Conservation (phyloP, 2,329 filamentous ascomycete species). For the Colletotrichum sp. region DNA sequence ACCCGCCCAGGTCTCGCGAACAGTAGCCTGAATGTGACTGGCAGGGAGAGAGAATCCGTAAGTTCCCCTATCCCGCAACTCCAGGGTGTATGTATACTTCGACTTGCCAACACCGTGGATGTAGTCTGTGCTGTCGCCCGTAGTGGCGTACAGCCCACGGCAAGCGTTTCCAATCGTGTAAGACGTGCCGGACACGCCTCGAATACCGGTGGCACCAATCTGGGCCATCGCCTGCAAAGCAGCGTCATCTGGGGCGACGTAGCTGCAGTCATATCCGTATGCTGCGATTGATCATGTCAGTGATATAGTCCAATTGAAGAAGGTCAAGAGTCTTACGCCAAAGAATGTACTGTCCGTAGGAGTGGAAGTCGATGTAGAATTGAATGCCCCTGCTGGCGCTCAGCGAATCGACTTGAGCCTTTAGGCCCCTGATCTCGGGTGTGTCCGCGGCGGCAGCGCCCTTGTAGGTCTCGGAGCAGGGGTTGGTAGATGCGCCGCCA, state of each 20-base stretch:
- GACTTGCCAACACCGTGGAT: slow-evolving; percentile 22
- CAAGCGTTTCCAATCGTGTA: slow-evolving; percentile 26
- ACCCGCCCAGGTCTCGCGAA: slow-evolving; percentile 21
- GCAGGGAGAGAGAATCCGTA: slow-evolving; percentile 20
- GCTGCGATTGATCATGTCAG: neutral
- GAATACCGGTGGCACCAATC: slow-evolving; percentile 14
- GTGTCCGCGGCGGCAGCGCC: slow-evolving; percentile 44
- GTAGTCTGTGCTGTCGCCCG: slow-evolving; percentile 26
- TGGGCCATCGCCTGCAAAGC: slow-evolving; percentile 1
- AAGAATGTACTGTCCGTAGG: slow-evolving; percentile 56
- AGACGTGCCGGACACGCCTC: slow-evolving; percentile 18
- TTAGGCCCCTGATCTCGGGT: slow-evolving; percentile 52
- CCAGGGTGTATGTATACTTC: slow-evolving; percentile 21
- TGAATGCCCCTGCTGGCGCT: slow-evolving; percentile 53
- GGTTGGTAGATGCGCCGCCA: slow-evolving; percentile 51
- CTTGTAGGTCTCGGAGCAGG: slow-evolving; percentile 51
- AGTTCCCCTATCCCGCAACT: slow-evolving; percentile 14
- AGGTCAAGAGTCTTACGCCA: slow-evolving; percentile 2
- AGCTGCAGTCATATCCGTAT: slow-evolving; percentile 20
- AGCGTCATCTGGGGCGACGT: slow-evolving; percentile 18
- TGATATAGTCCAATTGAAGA: rapidly evolving
- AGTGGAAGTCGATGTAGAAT: slow-evolving; percentile 70
- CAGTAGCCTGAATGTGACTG: slow-evolving; percentile 20
- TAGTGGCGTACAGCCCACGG: slow-evolving; percentile 23
- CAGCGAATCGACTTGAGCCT: slow-evolving; percentile 48